Conservation (phyloP, 179 eudicot species). For the Heliamphora pulchella region DNA sequence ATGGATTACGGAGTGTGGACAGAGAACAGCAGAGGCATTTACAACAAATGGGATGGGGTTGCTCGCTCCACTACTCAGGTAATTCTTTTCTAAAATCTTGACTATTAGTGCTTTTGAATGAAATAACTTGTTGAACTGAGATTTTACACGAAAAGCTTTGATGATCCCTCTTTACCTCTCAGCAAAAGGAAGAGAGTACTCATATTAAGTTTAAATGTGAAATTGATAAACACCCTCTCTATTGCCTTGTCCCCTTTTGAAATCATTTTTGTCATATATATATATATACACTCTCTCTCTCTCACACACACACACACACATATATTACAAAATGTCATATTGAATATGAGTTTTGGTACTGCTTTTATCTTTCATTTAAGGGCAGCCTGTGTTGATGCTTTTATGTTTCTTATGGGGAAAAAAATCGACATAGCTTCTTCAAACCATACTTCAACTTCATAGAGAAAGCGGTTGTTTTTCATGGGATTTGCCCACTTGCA, state of each 20-base stretch:
- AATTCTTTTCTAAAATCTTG: neutral
- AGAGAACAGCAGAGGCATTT: conserved; percentile 69
- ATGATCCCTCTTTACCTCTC: too few relatives aligned
- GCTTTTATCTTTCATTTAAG: neutral
- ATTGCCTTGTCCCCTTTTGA: neutral
- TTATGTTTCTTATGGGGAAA: too few relatives aligned
- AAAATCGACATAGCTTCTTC: neutral
- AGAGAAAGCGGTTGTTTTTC: neutral
- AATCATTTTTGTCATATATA: neutral
- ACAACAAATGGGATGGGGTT: conserved; percentile 95
- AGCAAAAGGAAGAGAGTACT: neutral
- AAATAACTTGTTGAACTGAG: neutral
- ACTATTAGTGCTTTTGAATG: neutral
- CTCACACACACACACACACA: too few relatives aligned
- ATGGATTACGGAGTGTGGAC: conserved; percentile 94
- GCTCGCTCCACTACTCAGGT: conserved; percentile 97
- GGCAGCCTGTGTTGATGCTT: too few relatives aligned
- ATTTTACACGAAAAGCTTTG: neutral
- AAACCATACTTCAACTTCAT: neutral
- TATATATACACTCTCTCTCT: too few relatives aligned
- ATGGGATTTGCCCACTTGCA: neutral
- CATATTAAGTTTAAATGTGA: neutral
- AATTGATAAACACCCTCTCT: neutral
- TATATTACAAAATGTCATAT: too few relatives aligned
- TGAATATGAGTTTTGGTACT: neutral